Base-by-base conservation (phyloP, 2,329 filamentous ascomycete species). In the Magnaporthiopsis poae region DNA sequence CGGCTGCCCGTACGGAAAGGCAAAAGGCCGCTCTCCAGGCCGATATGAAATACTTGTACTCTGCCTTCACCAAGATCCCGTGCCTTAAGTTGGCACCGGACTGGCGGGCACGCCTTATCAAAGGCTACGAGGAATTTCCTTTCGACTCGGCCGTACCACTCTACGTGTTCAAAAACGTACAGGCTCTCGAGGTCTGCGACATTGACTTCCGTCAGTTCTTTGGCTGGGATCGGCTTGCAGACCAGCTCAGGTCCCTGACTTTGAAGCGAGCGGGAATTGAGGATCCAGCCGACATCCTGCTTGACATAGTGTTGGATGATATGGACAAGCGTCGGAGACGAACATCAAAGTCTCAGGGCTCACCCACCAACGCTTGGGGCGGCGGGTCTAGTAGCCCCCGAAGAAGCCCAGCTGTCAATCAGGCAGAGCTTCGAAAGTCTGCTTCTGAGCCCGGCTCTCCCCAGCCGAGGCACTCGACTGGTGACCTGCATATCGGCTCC, bases 201-300 rank as follows among this genome's bases (percentile, higher is more conserved):
- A 90, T 98, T 74, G 95, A 99, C 77, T 97, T 96, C 75, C 88
- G 95, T 69, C 93, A 96, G 72, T 97, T 98, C 79, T 96, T 92
- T 77, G 95, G 95, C 67, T 99, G 95, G 95, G 94, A 99, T 75
- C 88, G 90, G 67, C 80, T 98, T 66, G 90, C 95, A 11, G 95
- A 99, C 74, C 93, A 97, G 76, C 80, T 99, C 69, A 88, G 92
- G 68, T 96, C 92, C 69, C 82, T 99, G 70, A 95, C 91, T 2
- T 82, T 99, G 70, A 96, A 92, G 79, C 88, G 92, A 71, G 94
- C 91, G 66, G 88, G 89, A 69, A 83, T 99, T 61, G 92, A 97
- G 69, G 93, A 99, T 73, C 92, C 92, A 3, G 89, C 89, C 25
- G 95, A 98, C 74, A 85, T 99, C 59, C 81, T 98, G 63, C 91